These are phyloP conservation scores for Periconia sp. DNA, from an alignment of 2,329 filamentous ascomycete species.

Conservation along the genomic window DNA sequence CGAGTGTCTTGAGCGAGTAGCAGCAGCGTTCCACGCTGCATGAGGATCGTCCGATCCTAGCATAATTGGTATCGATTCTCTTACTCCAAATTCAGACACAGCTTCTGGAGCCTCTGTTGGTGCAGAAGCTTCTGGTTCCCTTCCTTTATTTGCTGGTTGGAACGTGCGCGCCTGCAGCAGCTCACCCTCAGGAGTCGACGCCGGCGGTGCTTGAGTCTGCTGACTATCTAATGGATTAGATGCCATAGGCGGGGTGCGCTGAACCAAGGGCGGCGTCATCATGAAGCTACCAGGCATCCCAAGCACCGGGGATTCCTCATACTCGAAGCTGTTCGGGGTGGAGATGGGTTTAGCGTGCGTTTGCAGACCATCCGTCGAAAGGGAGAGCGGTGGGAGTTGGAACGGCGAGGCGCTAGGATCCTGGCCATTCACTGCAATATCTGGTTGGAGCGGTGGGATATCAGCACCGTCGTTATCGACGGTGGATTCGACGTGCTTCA, in stretches of 20 bases:
- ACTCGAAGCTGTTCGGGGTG: slow-evolving; percentile 51
- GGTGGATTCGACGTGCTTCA: slow-evolving; percentile 10
- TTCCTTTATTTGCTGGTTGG: slow-evolving; percentile 20
- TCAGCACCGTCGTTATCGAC: slow-evolving; percentile 4
- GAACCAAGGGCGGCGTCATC: slow-evolving; percentile 42
- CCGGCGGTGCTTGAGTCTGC: background rate
- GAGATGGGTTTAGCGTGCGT: slow-evolving; percentile 41
- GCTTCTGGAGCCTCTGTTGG: slow-evolving; percentile 27
- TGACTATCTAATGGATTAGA: slow-evolving; percentile 10
- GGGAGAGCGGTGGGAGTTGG: slow-evolving; percentile 26
- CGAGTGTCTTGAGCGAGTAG: slow-evolving; percentile 11
- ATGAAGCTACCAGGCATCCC: slow-evolving; percentile 70
- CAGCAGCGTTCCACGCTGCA: slow-evolving; percentile 12
- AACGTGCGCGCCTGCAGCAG: slow-evolving; percentile 38
- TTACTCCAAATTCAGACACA: slow-evolving; percentile 57
- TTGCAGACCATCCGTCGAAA: slow-evolving; percentile 33
- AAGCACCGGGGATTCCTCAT: slow-evolving; percentile 68
- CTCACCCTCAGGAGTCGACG: slow-evolving; percentile 20
- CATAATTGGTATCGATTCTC: slow-evolving; percentile 64
- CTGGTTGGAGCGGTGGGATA: background rate
- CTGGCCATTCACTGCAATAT: slow-evolving; percentile 9
- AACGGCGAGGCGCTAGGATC: slow-evolving; percentile 11
- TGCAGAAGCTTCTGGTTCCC: slow-evolving; percentile 17
- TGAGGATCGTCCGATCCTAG: slow-evolving; percentile 52
- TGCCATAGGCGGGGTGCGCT: slow-evolving; percentile 16